phyloP scores from a whole-genome alignment of 139 green algal genomes.

The Dunaliella sp. region DNA sequence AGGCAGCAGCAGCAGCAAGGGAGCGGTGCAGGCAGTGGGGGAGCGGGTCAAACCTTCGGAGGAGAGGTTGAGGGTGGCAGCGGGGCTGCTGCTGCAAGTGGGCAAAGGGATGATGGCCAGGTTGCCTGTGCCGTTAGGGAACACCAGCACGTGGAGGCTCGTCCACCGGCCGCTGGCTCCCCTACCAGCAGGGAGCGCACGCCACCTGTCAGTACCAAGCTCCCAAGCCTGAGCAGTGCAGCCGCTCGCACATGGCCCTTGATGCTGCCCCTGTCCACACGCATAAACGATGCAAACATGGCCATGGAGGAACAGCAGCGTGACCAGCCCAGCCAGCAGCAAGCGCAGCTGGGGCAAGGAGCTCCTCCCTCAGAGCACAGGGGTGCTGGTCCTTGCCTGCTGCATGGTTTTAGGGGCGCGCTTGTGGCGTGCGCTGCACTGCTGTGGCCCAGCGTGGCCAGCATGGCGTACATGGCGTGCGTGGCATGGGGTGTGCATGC shows the following conservation, averaged over 20 bases:
- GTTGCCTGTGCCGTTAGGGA: too few species aligned
- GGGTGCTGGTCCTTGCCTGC: too few species aligned
- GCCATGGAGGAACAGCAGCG: not conserved
- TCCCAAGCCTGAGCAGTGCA: too few species aligned
- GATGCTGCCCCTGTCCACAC: not conserved
- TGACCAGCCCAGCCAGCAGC: not conserved
- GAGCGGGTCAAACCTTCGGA: not conserved
- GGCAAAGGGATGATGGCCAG: not conserved
- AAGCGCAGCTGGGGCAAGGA: not conserved
- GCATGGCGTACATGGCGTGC: not conserved
- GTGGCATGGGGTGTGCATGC: not conserved
- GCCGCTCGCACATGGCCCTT: not conserved
- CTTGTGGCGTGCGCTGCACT: not conserved
- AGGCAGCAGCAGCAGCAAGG: not conserved
- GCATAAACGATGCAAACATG: not conserved
- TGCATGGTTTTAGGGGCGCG: too few species aligned
- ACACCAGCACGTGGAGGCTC: too few species aligned
- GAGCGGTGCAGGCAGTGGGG: not conserved
- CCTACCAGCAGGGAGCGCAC: too few species aligned
- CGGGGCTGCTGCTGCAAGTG: not conserved
- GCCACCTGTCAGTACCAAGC: too few species aligned
- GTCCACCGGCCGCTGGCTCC: too few species aligned
- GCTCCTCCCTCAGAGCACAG: too few species aligned
- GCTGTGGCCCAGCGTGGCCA: conserved; percentile 6
- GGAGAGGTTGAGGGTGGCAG: not conserved